Conservation (phyloP, 768 basidiomycete species). For the Lactarius hengduanensis region DNA sequence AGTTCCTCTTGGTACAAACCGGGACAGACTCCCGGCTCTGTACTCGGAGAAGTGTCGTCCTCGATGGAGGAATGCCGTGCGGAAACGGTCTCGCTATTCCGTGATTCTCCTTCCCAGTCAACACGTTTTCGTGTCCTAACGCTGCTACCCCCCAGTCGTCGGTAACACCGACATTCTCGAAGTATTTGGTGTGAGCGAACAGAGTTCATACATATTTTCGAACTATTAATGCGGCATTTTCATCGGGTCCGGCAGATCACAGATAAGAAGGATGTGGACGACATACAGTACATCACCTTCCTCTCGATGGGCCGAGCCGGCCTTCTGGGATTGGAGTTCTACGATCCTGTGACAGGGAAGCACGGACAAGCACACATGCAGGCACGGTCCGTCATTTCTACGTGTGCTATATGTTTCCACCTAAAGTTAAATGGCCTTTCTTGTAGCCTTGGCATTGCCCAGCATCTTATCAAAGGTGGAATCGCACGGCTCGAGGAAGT, state of each 20-base stretch:
- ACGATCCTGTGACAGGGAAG: slow-evolving; percentile 75
- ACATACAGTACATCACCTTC: slow-evolving; percentile 80
- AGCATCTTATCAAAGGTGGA: slow-evolving; percentile 69
- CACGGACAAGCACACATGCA: slow-evolving; percentile 93
- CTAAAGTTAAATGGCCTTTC: slow-evolving; percentile 2
- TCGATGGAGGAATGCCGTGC: slow-evolving; percentile 95
- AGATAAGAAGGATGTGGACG: slow-evolving; percentile 64
- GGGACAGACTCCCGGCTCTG: slow-evolving; percentile 79
- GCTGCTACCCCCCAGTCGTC: slow-evolving; percentile 48
- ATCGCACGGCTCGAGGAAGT: slow-evolving; percentile 71
- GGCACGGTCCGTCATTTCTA: slow-evolving; percentile 55
- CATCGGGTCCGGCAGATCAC: slow-evolving; percentile 49
- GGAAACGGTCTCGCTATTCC: slow-evolving; percentile 79
- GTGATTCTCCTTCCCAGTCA: slow-evolving; percentile 39
- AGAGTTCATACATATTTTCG: background rate
- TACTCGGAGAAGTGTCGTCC: slow-evolving; percentile 84
- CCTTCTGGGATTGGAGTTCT: slow-evolving; percentile 75
- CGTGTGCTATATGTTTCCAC: slow-evolving; percentile 1
- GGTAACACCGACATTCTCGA: slow-evolving; percentile 73
- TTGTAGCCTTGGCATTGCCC: slow-evolving; percentile 76
- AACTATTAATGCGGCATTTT: background rate
- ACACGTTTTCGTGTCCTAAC: slow-evolving; percentile 8
- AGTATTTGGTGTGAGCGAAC: slow-evolving; percentile 67
- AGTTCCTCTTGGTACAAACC: slow-evolving; percentile 87
- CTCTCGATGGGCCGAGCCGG: slow-evolving; percentile 85